phyloP scores from a whole-genome alignment of 306 rosid genomes.

The Ceratonia siliqua region DNA sequence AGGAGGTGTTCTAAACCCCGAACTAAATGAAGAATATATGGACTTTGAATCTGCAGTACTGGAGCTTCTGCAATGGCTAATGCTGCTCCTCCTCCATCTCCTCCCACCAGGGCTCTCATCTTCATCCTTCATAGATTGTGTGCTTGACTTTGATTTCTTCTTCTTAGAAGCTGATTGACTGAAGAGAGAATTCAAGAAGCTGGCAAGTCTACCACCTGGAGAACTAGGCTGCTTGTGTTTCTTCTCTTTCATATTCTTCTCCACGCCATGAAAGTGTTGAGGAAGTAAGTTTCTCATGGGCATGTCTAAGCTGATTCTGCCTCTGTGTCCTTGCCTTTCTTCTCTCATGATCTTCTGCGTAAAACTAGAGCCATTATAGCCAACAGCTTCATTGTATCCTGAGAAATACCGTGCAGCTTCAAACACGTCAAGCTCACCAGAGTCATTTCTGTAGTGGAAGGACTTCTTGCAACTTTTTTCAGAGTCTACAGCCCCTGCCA shows the following conservation, averaged over 20 bases:
- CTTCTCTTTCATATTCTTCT: conserved; percentile 64
- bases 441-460: conserved; percentile 69
- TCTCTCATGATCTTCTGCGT: conserved; percentile 58
- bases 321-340: conserved; percentile 53
- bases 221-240: conserved; percentile 90
- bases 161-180: conserved; percentile 84
- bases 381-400: conserved; percentile 66
- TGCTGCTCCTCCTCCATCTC: conserved; percentile 81
- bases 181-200: conserved; percentile 91
- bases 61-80: conserved; percentile 86
- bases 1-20: conserved; percentile 86
- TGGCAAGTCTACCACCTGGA: conserved; percentile 90
- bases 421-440: conserved; percentile 85
- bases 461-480: conserved; percentile 64
- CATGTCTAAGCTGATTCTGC: conserved; percentile 89
- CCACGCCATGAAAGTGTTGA: conserved; percentile 52
- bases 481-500: conserved; percentile 55
- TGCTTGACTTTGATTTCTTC: conserved; percentile 75
- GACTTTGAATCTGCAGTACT: conserved; percentile 62
- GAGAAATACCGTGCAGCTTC: conserved; percentile 94
- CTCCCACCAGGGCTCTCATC: conserved; percentile 76
- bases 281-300: conserved; percentile 75
- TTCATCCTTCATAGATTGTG: conserved; percentile 78
- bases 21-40: conserved; percentile 60
- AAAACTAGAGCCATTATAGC: conserved; percentile 33